Evolutionary conservation across 768 basidiomycete species (phyloP).

Genomic region (Leccinum truebloodii): DNA sequence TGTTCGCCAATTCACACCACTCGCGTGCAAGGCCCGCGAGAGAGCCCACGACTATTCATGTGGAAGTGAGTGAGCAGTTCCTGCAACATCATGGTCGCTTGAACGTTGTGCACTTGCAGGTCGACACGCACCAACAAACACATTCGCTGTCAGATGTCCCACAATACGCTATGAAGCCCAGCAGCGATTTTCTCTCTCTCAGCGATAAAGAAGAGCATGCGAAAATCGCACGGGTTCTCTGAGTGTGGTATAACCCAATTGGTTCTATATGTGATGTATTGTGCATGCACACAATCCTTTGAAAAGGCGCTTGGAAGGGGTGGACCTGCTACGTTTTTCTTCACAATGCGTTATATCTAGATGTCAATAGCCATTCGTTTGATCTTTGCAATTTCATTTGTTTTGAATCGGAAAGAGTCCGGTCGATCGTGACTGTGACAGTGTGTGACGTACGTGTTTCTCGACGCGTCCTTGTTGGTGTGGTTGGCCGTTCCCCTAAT

Average conservation of each 20-base stretch:
- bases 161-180: constrained; percentile 25
- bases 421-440: constrained; percentile 22
- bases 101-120: constrained; percentile 17
- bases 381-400: not conserved
- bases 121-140: constrained; percentile 31
- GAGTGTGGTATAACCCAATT: not conserved
- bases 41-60: constrained; percentile 30
- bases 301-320: not conserved
- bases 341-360: constrained; percentile 4
- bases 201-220: constrained; percentile 21
- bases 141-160: constrained; percentile 28
- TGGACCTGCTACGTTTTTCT: not conserved
- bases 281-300: not conserved
- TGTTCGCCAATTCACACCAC: constrained; percentile 17
- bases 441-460: constrained; percentile 26
- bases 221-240: constrained; percentile 19
- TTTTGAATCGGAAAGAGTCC: not conserved
- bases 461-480: constrained; percentile 25
- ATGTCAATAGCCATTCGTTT: constrained; percentile 12
- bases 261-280: not conserved
- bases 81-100: not conserved
- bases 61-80: constrained; percentile 31
- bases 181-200: constrained; percentile 25
- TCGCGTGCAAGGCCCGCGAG: constrained; percentile 19
- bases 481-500: constrained; percentile 23